Base-by-base conservation (phyloP, 371 early-diverging fungal genomes). In the Smittium culicis region DNA sequence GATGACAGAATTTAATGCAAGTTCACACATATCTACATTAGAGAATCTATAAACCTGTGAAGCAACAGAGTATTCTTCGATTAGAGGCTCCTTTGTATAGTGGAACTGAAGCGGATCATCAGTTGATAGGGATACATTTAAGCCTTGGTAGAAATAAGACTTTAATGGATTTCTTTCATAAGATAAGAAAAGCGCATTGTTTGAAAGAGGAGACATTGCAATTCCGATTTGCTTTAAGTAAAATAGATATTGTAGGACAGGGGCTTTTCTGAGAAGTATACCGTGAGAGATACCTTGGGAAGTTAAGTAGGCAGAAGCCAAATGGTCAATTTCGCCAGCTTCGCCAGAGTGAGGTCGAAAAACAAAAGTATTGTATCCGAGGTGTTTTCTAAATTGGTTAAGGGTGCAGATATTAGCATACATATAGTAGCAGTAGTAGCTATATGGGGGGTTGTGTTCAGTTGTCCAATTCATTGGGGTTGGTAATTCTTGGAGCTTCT, bases 21-120 rank as follows among this genome's bases (percentile, higher is more conserved):
- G 79, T 78, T 99, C 99, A 74, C 98, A 97, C 94, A 97, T 96
- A 73, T 99, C 99, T 0, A 90, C 85, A 24, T 88, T 79, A 2
- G 93, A 90, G 31, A 96, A 74, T 71, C 95, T 98, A 92, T 94
- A 99, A 67, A 99, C 97, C 85, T 92, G 97, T n/a, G 97, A 90
- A 1, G 96, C 97, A 0, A 97, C 92, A 72, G 93, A 92, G 79
- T 96, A 99, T 75, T 99, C 99, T 75, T 99, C 99, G 73, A 98
- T 99, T 72, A 99, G 73, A 0, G 99, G 99, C 75, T 99, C 99
- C 72, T 92, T 91, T 20, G 98, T 97, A 68, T 92, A 97, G 71
- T 99, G 99, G 82, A 99, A 98, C 77, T 99, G 98, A 30, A 99
- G 74, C 3, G 99, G 99, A 79, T 99, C 99, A 76, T 99, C 99